A percentile compares a stretch with the other conserved stretches of the same genome.
Conservation (phyloP, 2,329 filamentous ascomycete species). For the Pseudodiploospora longispora region DNA sequence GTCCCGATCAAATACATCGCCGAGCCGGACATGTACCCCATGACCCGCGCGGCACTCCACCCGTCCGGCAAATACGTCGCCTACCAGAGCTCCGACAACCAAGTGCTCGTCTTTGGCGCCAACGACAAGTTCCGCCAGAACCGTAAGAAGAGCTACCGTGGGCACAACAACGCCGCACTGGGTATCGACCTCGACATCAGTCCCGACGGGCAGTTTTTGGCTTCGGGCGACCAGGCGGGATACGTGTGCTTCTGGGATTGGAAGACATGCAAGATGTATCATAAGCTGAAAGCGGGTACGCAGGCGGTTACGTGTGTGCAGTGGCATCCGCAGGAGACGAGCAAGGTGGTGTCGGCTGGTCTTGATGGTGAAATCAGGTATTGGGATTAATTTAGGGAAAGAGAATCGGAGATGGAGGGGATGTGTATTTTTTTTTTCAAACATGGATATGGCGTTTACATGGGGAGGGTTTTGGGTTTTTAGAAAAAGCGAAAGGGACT, state of each 20-base stretch:
- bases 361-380: slow-evolving; percentile 83
- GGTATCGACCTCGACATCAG: slow-evolving; percentile 83
- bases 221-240: slow-evolving; percentile 77
- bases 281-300: slow-evolving; percentile 84
- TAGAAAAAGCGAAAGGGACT: neutral
- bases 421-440: neutral
- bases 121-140: slow-evolving; percentile 97
- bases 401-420: neutral
- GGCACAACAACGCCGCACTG: slow-evolving; percentile 92
- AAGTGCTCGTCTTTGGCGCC: slow-evolving; percentile 90
- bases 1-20: slow-evolving; percentile 98
- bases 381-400: slow-evolving; percentile 63
- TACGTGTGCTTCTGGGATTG: slow-evolving; percentile 97
- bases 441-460: slow-evolving; percentile 5
- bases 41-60: slow-evolving; percentile 78
- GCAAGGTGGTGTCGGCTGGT: slow-evolving; percentile 85
- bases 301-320: slow-evolving; percentile 76
- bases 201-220: slow-evolving; percentile 87
- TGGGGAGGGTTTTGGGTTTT: neutral
- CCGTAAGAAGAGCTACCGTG: slow-evolving; percentile 90
- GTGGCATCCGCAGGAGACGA: slow-evolving; percentile 97
- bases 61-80: slow-evolving; percentile 90
- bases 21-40: slow-evolving; percentile 95
- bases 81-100: slow-evolving; percentile 90
- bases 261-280: slow-evolving; percentile 99